Conservation (phyloP, 2,329 filamentous ascomycete species). For the Pseudogymnoascus sp. region DNA sequence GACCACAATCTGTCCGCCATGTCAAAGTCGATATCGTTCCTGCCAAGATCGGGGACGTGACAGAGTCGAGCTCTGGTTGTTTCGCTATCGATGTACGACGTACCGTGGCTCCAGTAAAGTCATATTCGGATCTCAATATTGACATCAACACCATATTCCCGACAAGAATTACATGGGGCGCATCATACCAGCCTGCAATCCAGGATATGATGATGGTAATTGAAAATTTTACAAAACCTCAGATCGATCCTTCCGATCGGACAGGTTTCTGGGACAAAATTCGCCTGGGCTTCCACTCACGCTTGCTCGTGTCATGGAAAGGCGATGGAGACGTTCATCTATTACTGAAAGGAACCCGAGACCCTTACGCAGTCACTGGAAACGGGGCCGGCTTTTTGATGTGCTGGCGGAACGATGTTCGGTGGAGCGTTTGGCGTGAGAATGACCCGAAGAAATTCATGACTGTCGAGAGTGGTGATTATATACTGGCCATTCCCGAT, state of each 20-base stretch:
- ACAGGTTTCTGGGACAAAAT: constrained; percentile 99
- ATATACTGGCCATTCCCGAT: constrained; percentile 88
- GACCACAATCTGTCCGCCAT: constrained; percentile 67
- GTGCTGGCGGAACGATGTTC: constrained; percentile 95
- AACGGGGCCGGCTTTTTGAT: constrained; percentile 92
- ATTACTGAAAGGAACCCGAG: constrained; percentile 80
- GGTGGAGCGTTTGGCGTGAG: constrained; percentile 73
- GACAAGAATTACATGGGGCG: constrained; percentile 92
- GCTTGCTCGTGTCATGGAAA: constrained; percentile 82
- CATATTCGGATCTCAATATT: constrained; percentile 84
- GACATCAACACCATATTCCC: constrained; percentile 90
- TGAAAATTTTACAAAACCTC: constrained; percentile 93
- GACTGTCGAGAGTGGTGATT: constrained; percentile 91
- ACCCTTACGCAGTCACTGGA: constrained; percentile 88
- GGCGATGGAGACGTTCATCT: constrained; percentile 94
- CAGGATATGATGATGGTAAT: constrained; percentile 99
- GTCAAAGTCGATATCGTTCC: constrained; percentile 81
- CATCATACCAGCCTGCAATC: constrained; percentile 93
- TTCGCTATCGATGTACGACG: constrained; percentile 82
- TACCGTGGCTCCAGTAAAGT: constrained; percentile 91
- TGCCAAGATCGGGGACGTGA: constrained; percentile 47
- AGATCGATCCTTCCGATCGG: constrained; percentile 83
- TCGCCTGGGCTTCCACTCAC: constrained; percentile 84
- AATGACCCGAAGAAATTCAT: constrained; percentile 90
- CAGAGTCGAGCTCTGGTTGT: constrained; percentile 47